Evolutionary conservation across 345 rosid species (phyloP), one percentile per base, ranked within the genome.

Genomic region (Lenwebbia sp.): DNA sequence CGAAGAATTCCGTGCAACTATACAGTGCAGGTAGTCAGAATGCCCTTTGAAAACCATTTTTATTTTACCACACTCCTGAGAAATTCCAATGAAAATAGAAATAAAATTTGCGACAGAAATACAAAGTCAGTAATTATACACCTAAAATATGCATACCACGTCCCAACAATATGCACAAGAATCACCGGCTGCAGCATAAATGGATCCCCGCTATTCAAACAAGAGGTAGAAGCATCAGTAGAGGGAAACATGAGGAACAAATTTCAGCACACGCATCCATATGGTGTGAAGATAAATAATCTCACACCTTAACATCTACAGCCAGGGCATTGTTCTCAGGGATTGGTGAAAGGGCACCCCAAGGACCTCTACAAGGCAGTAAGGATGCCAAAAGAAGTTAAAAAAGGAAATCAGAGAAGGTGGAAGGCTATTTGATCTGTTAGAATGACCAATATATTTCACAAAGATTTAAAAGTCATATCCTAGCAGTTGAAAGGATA

Each of bases 121-220:
- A 75, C 83, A 50, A 87, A 52, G 2, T 33, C 19, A 9, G 6
- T 56, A 87, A 4, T 84, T 82, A 86, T 86, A 89, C 87, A 86
- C 85, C 87, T 88, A 83, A 87, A 90, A 83, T 84, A 89, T 87
- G 89, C 96, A 88, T 96, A 95, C 99, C 99, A 95, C 89, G 90
- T 97, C 99, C 99, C 99, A 97, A 89, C 99, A 95, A 92, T 97
- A 96, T 14, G 98, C 99, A 85, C 92, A 92, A 88, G 98, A 97
- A 90, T 96, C 99, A 89, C 99, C 99, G 37, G 95, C 95, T 56
- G 98, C 99, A 0, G 99, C 93, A 87, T 91, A 96, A 84, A 97
- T 89, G 86, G 95, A 91, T 86, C 95, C 98, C 65, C 90, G 89
- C 99, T 97, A 83, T 86, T 56, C 57, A 26, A 12, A 41, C n/a